Percentiles rank a stretch among this genome's conserved stretches.
These are phyloP conservation scores for Solanum gracilifrons DNA, from an alignment of 257 asterid genomes.

Conservation along the genomic window DNA sequence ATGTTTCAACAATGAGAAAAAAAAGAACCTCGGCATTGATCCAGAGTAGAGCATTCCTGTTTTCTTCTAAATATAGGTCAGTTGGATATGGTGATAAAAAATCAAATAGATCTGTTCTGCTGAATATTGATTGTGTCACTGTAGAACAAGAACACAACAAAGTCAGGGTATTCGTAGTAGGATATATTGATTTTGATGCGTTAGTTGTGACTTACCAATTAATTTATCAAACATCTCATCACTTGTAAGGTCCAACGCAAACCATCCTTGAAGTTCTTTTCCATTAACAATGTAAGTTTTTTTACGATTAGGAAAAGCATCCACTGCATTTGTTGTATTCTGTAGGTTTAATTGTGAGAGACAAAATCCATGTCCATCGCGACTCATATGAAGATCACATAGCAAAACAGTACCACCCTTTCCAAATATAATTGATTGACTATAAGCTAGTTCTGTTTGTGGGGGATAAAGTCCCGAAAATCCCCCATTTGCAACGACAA, in stretches of 20 bases:
- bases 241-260: slow-evolving; percentile 52
- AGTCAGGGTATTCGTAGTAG: neutral
- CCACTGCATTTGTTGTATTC: slow-evolving; percentile 44
- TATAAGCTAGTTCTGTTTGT: slow-evolving; percentile 34
- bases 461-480: slow-evolving; percentile 70
- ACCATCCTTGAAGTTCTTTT: slow-evolving; percentile 46
- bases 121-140: neutral
- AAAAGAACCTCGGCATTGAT: slow-evolving; percentile 61
- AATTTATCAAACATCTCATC: slow-evolving; percentile 27
- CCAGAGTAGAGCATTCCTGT: slow-evolving; percentile 37
- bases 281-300: slow-evolving; percentile 55
- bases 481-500: slow-evolving; percentile 38
- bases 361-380: slow-evolving; percentile 59
- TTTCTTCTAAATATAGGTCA: slow-evolving; percentile 22
- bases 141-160: neutral
- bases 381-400: slow-evolving; percentile 70
- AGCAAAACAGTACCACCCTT: slow-evolving; percentile 44
- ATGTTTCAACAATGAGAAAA: neutral
- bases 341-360: slow-evolving; percentile 32
- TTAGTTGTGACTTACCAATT: slow-evolving; percentile 27
- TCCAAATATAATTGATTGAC: slow-evolving; percentile 23
- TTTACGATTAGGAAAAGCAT: slow-evolving; percentile 31
- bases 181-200: neutral
- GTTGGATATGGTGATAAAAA: slow-evolving; percentile 3
- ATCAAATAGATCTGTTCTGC: neutral